Conservation (phyloP, 2,329 filamentous ascomycete genomes). For the Penicillium sp. region DNA sequence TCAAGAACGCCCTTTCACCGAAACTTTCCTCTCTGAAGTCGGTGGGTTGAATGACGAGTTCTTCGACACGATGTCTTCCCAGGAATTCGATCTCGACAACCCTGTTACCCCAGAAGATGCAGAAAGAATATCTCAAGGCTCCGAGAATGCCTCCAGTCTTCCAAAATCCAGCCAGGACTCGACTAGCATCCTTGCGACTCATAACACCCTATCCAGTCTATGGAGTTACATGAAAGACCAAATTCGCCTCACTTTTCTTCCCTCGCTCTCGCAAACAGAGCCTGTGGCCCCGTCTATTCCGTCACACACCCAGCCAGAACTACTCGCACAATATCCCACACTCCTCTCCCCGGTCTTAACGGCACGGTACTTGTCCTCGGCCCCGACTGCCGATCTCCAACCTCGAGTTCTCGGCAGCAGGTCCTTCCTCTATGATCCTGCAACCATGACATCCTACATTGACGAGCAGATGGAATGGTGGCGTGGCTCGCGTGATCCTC, state of each 20-base stretch:
- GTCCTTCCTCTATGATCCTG: constrained; percentile 61
- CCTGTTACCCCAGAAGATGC: constrained; percentile 24
- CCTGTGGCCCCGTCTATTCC: constrained; percentile 28
- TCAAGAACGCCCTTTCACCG: constrained; percentile 62
- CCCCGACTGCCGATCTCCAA: constrained; percentile 21
- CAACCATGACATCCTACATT: constrained; percentile 62
- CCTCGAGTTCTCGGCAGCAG: constrained; percentile 49
- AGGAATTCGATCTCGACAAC: constrained; percentile 27
- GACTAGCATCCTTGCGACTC: constrained; percentile 49
- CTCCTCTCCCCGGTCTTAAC: constrained; percentile 44
- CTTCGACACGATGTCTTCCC: constrained; percentile 44
- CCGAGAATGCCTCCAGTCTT: constrained; percentile 13
- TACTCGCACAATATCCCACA: constrained; percentile 36
- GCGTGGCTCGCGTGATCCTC: constrained; percentile 66
- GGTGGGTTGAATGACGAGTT: constrained; percentile 64
- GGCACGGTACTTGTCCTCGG: constrained; percentile 41
- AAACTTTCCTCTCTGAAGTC: constrained; percentile 72
- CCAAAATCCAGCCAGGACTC: constrained; percentile 40
- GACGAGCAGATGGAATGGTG: constrained; percentile 75
- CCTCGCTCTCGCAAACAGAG: constrained; percentile 12
- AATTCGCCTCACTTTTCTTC: constrained; percentile 49
- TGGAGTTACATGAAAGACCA: constrained; percentile 62
- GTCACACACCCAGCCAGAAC: constrained; percentile 31
- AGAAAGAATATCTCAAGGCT: constrained; percentile 4
- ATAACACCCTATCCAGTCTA: constrained; percentile 56